These are phyloP conservation scores for Aurantiochytrium sp. DNA, from an alignment of 108 stramenopile species.

Conservation along the genomic window DNA sequence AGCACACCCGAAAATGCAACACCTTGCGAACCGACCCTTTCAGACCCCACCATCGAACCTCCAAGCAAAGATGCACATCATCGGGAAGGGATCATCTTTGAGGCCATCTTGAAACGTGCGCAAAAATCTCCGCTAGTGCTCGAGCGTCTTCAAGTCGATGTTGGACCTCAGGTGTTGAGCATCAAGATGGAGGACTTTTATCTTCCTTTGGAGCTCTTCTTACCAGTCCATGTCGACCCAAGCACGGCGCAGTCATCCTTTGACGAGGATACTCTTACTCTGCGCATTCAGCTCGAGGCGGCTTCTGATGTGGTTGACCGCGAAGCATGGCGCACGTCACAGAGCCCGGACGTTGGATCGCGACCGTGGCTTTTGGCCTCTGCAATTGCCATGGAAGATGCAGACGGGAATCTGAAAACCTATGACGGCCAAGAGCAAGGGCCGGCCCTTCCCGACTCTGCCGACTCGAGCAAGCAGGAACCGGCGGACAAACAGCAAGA, in stretches of 20 bases:
- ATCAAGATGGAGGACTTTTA: neutral
- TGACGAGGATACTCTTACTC: neutral
- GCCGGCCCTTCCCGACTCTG: too few relatives aligned
- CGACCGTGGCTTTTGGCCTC: slow-evolving; percentile 28
- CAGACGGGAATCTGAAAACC: neutral
- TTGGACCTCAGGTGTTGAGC: neutral
- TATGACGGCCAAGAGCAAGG: too few relatives aligned
- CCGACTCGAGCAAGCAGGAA: too few relatives aligned
- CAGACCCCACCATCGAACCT: slow-evolving; percentile 14
- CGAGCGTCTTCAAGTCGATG: neutral
- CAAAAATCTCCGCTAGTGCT: neutral
- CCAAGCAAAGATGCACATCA: neutral
- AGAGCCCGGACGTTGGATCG: slow-evolving; percentile 19
- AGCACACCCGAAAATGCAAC: neutral
- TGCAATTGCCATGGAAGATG: slow-evolving; percentile 12
- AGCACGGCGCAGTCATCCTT: neutral
- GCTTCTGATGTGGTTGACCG: neutral
- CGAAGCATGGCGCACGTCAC: neutral
- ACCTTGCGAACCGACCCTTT: slow-evolving; percentile 15
- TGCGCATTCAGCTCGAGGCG: neutral
- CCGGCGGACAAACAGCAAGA: too few relatives aligned
- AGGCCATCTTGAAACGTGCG: neutral
- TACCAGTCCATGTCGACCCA: neutral
- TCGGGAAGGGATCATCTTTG: neutral
- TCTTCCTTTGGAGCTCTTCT: neutral